Conservation (phyloP, 768 basidiomycete species). For the Mycena galericulata region DNA sequence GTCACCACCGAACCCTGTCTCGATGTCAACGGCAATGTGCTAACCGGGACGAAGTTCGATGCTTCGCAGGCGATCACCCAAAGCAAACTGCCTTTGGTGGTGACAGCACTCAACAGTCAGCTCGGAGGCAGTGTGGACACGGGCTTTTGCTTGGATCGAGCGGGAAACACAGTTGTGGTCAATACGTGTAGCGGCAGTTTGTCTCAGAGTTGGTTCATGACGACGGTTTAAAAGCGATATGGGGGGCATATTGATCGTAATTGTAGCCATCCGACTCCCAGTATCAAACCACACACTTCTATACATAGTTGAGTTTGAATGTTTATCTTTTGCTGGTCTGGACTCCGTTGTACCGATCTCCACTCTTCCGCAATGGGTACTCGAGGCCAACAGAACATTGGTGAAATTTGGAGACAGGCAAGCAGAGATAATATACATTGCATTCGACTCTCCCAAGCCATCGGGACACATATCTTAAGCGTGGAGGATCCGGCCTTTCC, state of each 20-base stretch:
- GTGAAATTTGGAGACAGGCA: too few species aligned
- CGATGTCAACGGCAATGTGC: not conserved
- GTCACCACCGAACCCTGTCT: conserved; percentile 1
- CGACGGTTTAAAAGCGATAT: not conserved
- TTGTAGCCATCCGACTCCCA: conserved; percentile 5
- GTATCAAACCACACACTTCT: conserved; percentile 4
- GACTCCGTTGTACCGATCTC: conserved; percentile 7
- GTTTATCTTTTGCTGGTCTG: conserved; percentile 13
- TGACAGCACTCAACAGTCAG: conserved; percentile 13
- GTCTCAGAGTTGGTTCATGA: conserved; percentile 1
- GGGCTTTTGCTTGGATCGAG: conserved; percentile 11
- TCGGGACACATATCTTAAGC: conserved; percentile 6
- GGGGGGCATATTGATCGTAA: conserved; percentile 5
- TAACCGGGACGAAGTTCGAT: conserved; percentile 4
- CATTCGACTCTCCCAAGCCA: too few species aligned
- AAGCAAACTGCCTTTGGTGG: conserved; percentile 14
- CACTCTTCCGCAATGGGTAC: not conserved
- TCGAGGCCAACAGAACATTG: not conserved
- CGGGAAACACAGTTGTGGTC: conserved; percentile 2
- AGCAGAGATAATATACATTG: too few species aligned
- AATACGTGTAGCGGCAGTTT: conserved; percentile 5
- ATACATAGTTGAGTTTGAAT: conserved; percentile 12
- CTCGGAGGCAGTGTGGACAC: not conserved
- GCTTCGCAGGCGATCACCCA: conserved; percentile 14
- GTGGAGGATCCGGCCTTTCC: not conserved